A percentile compares a stretch with the other conserved stretches of the same genome.
Evolutionary conservation across 139 green algal genomes (phyloP).

Genomic region (Chlamydomonas schloesseri): DNA sequence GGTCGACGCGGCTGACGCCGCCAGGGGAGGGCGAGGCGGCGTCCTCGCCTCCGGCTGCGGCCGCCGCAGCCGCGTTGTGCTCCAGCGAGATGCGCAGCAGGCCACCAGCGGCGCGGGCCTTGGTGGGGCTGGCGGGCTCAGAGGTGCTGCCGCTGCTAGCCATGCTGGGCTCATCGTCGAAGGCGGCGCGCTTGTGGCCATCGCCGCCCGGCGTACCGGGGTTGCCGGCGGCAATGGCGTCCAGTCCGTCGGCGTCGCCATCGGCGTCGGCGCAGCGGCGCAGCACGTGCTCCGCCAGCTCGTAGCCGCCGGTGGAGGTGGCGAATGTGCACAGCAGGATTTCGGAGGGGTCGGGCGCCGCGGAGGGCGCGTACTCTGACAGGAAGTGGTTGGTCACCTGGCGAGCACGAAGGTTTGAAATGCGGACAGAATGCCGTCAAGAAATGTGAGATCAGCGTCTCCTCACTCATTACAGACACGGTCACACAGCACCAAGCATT

Average conservation of each 20-base stretch:
- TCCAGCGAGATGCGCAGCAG: no score
- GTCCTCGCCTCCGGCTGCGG: background rate
- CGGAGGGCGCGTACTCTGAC: background rate
- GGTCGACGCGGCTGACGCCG: background rate
- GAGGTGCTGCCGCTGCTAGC: background rate
- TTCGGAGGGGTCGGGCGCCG: conserved; percentile 16
- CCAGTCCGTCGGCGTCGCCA: background rate
- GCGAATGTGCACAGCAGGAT: conserved; percentile 57
- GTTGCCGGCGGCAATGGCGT: no score
- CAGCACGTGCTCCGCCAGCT: conserved; percentile 51
- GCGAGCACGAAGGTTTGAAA: no score
- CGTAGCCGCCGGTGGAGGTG: conserved; percentile 31
- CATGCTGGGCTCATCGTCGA: no score
- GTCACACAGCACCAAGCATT: no score
- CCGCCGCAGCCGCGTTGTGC: no score
- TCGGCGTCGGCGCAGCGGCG: background rate
- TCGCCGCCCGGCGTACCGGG: background rate
- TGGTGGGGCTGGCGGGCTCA: background rate
- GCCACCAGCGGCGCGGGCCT: no score
- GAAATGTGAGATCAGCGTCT: no score
- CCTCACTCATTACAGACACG: no score
- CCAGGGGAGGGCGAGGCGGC: background rate
- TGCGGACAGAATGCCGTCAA: no score
- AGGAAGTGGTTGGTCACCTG: conserved; percentile 39
- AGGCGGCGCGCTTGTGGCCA: no score